phyloP scores from a whole-genome alignment of 441 rosid species.

The Adansonia grandidieri region DNA sequence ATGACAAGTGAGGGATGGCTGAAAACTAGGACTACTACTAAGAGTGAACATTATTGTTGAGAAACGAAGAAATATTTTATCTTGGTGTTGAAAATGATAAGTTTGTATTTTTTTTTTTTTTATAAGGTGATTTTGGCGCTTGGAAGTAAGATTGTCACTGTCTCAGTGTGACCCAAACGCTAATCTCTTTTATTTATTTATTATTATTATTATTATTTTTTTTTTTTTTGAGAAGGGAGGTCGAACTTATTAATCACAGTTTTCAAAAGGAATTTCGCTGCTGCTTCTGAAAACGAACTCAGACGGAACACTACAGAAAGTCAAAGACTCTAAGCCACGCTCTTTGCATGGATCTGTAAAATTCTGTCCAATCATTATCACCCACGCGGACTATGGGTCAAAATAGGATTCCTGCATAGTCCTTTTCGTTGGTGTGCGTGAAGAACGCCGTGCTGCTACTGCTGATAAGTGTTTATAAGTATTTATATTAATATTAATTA shows the following conservation, averaged over 20 bases:
- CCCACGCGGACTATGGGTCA: conserved; percentile 42
- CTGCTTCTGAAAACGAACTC: conserved; percentile 21
- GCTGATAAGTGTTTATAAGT: neutral
- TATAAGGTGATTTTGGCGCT: neutral
- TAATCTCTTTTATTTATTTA: too few species aligned
- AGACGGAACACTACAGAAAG: too few species aligned
- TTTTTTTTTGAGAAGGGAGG: neutral
- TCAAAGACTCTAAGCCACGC: conserved; percentile 10
- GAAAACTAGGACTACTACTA: too few species aligned
- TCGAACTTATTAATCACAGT: conserved; percentile 11
- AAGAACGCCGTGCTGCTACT: neutral
- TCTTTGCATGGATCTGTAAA: conserved; percentile 37
- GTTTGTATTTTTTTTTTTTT: neutral
- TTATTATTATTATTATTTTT: neutral
- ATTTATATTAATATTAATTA: too few species aligned
- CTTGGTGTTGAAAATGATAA: neutral
- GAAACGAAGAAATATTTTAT: neutral
- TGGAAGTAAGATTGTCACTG: neutral
- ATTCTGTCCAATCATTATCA: neutral
- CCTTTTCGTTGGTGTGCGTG: conserved; percentile 39
- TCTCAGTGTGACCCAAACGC: neutral
- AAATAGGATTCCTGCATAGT: conserved; percentile 37
- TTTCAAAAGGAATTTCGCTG: conserved; percentile 31
- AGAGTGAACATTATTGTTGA: too few species aligned
- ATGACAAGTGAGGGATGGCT: too few species aligned